These are phyloP conservation scores for Exophiala oligosperma DNA, from an alignment of 2,329 filamentous ascomycete genomes.

Conservation along the genomic window DNA sequence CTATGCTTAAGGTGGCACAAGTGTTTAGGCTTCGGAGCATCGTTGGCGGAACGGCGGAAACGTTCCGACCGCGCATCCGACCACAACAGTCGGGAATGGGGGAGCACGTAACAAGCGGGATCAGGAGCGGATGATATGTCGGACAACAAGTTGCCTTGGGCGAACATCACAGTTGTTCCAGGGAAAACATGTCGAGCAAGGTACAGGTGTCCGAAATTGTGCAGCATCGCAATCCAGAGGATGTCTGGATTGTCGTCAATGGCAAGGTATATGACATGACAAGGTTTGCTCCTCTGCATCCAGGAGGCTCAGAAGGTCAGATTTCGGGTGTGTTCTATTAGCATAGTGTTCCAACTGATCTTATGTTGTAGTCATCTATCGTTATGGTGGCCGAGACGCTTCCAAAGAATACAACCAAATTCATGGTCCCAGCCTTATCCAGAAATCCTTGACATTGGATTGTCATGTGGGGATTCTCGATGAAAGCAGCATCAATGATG, in stretches of 20 bases:
- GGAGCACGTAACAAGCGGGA: too few species aligned
- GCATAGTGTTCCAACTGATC: too few species aligned
- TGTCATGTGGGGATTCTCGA: conserved; percentile 49
- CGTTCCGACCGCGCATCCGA: neutral
- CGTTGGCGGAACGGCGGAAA: neutral
- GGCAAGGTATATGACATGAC: conserved; percentile 67
- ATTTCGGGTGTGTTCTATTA: too few species aligned
- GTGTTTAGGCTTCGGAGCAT: neutral
- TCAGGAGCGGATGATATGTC: too few species aligned
- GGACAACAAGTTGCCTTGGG: too few species aligned
- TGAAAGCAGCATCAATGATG: conserved; percentile 47
- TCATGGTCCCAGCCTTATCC: conserved; percentile 11
- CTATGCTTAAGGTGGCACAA: neutral
- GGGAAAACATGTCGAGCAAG: too few species aligned
- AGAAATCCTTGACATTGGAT: conserved; percentile 44
- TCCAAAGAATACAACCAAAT: conserved; percentile 15
- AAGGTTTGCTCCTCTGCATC: conserved; percentile 62
- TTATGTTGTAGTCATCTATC: conserved; percentile 62
- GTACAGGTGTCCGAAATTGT: too few species aligned
- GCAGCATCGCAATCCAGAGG: conserved; percentile 46
- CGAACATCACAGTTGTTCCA: too few species aligned
- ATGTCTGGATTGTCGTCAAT: conserved; percentile 70
- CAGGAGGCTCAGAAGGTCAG: conserved; percentile 51
- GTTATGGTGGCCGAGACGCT: conserved; percentile 75
- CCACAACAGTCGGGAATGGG: too few species aligned